Evolutionary conservation across 2,329 filamentous ascomycete genomes (phyloP).

Genomic region (Alternaria sp.): DNA sequence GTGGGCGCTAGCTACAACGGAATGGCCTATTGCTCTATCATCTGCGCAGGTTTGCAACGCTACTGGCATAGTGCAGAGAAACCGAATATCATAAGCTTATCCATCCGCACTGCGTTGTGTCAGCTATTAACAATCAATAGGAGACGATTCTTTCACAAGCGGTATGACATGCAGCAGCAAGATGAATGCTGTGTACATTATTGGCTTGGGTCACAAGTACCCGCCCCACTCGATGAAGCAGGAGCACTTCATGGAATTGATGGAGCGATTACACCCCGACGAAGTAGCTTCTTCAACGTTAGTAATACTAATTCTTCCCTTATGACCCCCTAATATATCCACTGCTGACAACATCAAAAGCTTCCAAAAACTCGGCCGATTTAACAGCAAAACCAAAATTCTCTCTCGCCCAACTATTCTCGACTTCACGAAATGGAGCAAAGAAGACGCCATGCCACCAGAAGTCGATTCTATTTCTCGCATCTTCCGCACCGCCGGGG

Average conservation of each 20-base stretch:
- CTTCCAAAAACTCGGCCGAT: slow-evolving; percentile 24
- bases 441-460: slow-evolving; percentile 24
- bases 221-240: slow-evolving; percentile 23
- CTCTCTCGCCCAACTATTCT: slow-evolving; percentile 21
- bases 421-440: slow-evolving; percentile 19
- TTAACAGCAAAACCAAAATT: slow-evolving; percentile 31
- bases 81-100: slow-evolving; percentile 2
- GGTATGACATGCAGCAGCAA: slow-evolving; percentile 6
- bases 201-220: slow-evolving; percentile 32
- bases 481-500: slow-evolving; percentile 41
- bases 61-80: not conserved
- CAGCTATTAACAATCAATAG: no score
- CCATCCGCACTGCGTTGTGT: not conserved
- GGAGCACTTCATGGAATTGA: slow-evolving; percentile 21
- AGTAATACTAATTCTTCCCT: not conserved
- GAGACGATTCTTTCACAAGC: not conserved
- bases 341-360: slow-evolving; percentile 11
- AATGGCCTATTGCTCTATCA: not conserved
- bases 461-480: slow-evolving; percentile 38
- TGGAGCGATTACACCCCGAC: slow-evolving; percentile 25
- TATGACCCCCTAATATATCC: not conserved
- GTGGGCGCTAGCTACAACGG: not conserved
- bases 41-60: not conserved
- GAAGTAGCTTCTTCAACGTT: slow-evolving; percentile 22
- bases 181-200: slow-evolving; percentile 22